Evolutionary conservation across 1,139 yeast species (phyloP).

Genomic region (Blastobotrys aristatus): DNA sequence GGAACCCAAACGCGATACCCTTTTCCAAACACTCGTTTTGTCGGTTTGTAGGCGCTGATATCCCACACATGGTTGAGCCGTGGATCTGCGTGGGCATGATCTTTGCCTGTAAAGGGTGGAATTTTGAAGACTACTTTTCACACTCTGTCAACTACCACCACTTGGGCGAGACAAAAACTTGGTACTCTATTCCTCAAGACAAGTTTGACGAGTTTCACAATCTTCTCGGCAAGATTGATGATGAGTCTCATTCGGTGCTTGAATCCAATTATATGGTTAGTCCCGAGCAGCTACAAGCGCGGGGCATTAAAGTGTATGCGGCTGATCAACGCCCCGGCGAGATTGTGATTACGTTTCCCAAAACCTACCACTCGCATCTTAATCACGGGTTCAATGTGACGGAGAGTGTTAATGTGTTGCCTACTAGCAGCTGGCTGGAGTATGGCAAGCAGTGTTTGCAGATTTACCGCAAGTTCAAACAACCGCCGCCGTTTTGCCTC

Average conservation of each 20-base stretch:
- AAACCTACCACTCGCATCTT: conserved; percentile 75
- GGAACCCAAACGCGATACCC: conserved; percentile 69
- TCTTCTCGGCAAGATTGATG: conserved; percentile 11
- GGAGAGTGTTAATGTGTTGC: conserved; percentile 75
- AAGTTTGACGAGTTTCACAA: conserved; percentile 49
- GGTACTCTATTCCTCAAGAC: conserved; percentile 77
- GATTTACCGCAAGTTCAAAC: conserved; percentile 26
- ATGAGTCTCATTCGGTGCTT: conserved; percentile 36
- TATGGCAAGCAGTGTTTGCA: conserved; percentile 30
- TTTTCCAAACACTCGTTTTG: conserved; percentile 48
- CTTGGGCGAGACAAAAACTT: conserved; percentile 62
- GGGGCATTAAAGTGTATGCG: conserved; percentile 55
- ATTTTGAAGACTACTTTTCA: conserved; percentile 64
- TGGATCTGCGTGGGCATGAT: conserved; percentile 56
- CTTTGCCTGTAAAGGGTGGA: conserved; percentile 66
- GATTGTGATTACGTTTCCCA: conserved; percentile 72
- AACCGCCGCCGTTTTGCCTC: conserved; percentile 36
- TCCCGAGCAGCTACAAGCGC: conserved; percentile 50
- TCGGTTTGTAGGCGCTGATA: conserved; percentile 39
- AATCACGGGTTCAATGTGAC: conserved; percentile 76
- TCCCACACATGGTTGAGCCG: conserved; percentile 40
- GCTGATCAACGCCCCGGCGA: conserved; percentile 80
- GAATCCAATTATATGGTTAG: conserved; percentile 72
- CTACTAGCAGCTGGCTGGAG: conserved; percentile 56
- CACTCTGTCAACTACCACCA: conserved; percentile 60